A percentile compares a stretch with the other conserved stretches of the same genome.
Conservation (phyloP, 176 grass and related monocot genomes). For the bread wheat (Triticum aestivum) region DNA sequence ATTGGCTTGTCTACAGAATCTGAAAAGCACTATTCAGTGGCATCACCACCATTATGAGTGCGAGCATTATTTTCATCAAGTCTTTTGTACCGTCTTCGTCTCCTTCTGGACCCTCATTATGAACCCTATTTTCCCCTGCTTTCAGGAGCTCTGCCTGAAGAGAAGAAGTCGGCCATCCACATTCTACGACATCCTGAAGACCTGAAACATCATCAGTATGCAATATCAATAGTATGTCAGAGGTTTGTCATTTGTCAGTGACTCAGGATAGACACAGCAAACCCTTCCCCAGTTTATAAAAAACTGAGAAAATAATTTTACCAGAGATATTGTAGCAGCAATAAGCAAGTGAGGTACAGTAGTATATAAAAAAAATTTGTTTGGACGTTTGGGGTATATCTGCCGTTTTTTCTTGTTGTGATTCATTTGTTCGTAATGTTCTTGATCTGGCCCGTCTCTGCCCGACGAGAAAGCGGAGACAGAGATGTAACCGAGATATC, state of each 20-base stretch:
- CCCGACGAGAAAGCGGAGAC: not conserved
- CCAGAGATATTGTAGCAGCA: not conserved
- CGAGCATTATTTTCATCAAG: not conserved
- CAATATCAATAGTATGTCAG: not conserved
- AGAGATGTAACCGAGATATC: not conserved
- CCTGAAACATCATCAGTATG: not conserved
- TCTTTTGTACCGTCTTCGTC: not conserved
- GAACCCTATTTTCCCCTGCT: not conserved
- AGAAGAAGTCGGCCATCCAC: conserved; percentile 48
- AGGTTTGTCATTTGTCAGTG: not conserved
- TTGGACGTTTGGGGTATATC: not conserved
- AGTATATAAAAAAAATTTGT: not conserved
- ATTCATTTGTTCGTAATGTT: not conserved
- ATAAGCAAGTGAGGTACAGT: not conserved
- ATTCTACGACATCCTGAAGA: conserved; percentile 62
- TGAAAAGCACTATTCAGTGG: not conserved
- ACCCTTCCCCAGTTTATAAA: not conserved
- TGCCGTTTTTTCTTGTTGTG: not conserved
- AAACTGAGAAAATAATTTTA: not conserved
- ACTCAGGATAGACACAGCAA: not conserved
- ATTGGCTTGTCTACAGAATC: not conserved
- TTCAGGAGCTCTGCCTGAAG: conserved; percentile 70
- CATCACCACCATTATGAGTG: not conserved
- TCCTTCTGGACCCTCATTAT: not conserved
- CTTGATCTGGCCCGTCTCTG: not conserved